Evolutionary conservation across 495 filamentous ascomycete genomes (phyloP).

Genomic region (Tuber brumale): DNA sequence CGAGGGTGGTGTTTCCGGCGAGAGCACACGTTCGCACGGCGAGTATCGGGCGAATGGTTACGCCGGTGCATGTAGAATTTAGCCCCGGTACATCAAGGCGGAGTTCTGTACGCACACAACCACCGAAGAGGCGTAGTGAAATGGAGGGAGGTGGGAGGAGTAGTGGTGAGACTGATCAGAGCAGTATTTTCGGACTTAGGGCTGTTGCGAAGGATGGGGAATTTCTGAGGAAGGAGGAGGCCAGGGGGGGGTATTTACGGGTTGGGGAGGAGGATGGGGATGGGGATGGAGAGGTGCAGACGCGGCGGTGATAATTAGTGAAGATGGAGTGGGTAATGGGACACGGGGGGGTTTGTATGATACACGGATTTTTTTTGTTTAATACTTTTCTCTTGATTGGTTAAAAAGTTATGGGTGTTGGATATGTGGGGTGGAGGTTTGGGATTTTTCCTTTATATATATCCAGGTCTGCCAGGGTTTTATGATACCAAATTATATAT

Average conservation of each 20-base stretch:
- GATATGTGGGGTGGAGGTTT: not conserved
- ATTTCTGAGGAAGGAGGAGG: slow-evolving; percentile 12
- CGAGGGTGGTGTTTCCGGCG: slow-evolving; percentile 6
- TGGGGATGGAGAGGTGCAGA: not conserved
- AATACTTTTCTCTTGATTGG: not conserved
- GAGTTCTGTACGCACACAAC: slow-evolving; percentile 18
- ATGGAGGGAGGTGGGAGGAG: slow-evolving; percentile 6
- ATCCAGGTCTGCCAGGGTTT: not conserved
- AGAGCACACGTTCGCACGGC: slow-evolving; percentile 34
- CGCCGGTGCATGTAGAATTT: slow-evolving; percentile 32
- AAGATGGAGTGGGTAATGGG: not conserved
- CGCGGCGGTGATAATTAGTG: not conserved
- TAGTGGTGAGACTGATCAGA: slow-evolving; percentile 9
- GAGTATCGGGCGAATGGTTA: slow-evolving; percentile 33
- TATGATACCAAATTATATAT: not conserved
- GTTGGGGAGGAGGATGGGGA: not conserved
- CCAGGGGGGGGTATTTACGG: not conserved
- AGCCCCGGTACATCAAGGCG: slow-evolving; percentile 16
- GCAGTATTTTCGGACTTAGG: slow-evolving; percentile 21
- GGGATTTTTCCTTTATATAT: not conserved
- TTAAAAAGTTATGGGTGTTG: not conserved
- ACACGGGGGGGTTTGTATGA: not conserved
- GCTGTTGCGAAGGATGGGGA: slow-evolving; percentile 29
- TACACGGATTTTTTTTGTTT: not conserved
- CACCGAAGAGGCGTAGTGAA: slow-evolving; percentile 8